These are phyloP conservation scores for Leccinum barrowsii DNA, from an alignment of 768 basidiomycete species.

Conservation along the genomic window DNA sequence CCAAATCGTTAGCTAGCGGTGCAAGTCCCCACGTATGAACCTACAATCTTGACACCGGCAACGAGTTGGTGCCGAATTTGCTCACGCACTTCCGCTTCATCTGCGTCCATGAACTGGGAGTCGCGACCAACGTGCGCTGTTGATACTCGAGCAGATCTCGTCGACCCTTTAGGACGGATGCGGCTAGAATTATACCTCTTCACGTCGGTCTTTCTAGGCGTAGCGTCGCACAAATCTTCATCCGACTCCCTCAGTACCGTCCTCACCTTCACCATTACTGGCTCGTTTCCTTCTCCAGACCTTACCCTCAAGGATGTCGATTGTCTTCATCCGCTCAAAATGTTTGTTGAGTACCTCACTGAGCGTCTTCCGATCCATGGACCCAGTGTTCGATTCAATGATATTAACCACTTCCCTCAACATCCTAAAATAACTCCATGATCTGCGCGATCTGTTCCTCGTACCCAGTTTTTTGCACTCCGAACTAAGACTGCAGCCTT, in stretches of 20 bases:
- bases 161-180: slow-evolving; percentile 25
- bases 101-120: slow-evolving; percentile 89
- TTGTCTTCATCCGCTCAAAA: slow-evolving; percentile 79
- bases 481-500: slow-evolving; percentile 73
- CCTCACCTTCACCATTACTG: slow-evolving; percentile 31
- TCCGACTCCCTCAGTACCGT: slow-evolving; percentile 37
- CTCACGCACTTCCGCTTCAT: slow-evolving; percentile 76
- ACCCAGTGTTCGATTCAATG: slow-evolving; percentile 53
- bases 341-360: slow-evolving; percentile 79
- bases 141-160: slow-evolving; percentile 37
- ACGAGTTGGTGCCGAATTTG: slow-evolving; percentile 85
- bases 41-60: slow-evolving; percentile 68
- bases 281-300: slow-evolving; percentile 26
- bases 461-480: slow-evolving; percentile 71
- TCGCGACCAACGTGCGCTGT: slow-evolving; percentile 48
- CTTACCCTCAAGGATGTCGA: slow-evolving; percentile 80
- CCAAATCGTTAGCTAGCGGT: slow-evolving; percentile 13
- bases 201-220: slow-evolving; percentile 52
- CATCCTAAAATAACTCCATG: slow-evolving; percentile 89
- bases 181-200: slow-evolving; percentile 35
- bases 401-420: slow-evolving; percentile 81
- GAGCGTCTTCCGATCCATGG: slow-evolving; percentile 78
- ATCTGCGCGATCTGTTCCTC: slow-evolving; percentile 89
- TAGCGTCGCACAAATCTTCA: slow-evolving; percentile 52
- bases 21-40: slow-evolving; percentile 21